phyloP scores from a whole-genome alignment of 352 stramenopile genomes.

The Phytophthora fragariaefolia region DNA sequence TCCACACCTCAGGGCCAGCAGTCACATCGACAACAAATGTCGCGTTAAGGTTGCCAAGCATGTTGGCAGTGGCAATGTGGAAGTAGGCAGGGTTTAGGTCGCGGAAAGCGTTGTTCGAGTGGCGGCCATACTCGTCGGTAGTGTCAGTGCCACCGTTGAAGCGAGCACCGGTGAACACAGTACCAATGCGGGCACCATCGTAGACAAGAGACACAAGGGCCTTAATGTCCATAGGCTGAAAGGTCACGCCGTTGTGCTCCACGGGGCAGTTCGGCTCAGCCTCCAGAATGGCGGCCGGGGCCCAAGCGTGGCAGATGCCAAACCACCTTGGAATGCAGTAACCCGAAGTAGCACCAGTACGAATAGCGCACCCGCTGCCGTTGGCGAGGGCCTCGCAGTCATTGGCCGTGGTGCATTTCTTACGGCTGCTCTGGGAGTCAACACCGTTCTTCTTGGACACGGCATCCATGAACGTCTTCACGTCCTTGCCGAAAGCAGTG shows the following conservation, averaged over 20 bases:
- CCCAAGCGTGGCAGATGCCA: slow-evolving; percentile 43
- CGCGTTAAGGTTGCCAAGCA: slow-evolving; percentile 47
- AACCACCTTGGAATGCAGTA: slow-evolving; percentile 46
- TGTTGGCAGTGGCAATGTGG: slow-evolving; percentile 51
- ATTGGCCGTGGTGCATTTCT: slow-evolving; percentile 22
- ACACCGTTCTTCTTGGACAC: slow-evolving; percentile 40
- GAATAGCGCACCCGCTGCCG: slow-evolving; percentile 29
- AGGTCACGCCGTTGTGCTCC: slow-evolving; percentile 41
- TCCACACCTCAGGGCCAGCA: slow-evolving; percentile 52
- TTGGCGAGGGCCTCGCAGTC: slow-evolving; percentile 26
- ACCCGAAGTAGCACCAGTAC: slow-evolving; percentile 18
- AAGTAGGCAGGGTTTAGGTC: slow-evolving; percentile 59
- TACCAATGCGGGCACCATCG: slow-evolving; percentile 31
- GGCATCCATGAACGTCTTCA: slow-evolving; percentile 40
- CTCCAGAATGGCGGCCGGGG: slow-evolving; percentile 38
- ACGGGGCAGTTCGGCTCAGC: slow-evolving; percentile 40
- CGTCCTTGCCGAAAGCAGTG: slow-evolving; percentile 38
- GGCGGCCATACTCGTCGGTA: slow-evolving; percentile 52
- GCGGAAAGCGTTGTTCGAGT: slow-evolving; percentile 40
- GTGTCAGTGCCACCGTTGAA: slow-evolving; percentile 31
- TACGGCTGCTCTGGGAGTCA: slow-evolving; percentile 15
- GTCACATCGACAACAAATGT: slow-evolving; percentile 54
- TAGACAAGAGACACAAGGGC: slow-evolving; percentile 33
- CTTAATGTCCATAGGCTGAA: slow-evolving; percentile 31
- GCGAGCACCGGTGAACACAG: slow-evolving; percentile 51